Conservation (phyloP, 2,329 filamentous ascomycete species). For the Venturia oleaginea region DNA sequence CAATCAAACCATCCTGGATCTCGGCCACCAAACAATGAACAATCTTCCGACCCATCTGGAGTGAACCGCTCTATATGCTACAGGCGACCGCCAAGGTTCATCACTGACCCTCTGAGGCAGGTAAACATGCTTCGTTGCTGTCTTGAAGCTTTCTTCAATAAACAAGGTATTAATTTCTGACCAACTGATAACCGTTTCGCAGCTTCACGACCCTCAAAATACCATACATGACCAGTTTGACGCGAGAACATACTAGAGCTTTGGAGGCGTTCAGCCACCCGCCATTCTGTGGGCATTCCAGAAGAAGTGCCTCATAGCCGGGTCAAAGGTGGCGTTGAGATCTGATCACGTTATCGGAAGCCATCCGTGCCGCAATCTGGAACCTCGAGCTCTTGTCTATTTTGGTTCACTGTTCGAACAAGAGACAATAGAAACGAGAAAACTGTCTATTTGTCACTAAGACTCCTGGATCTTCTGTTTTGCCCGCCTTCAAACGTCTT, state of each 20-base stretch:
- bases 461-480: not conserved
- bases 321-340: not conserved
- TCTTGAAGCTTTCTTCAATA: not conserved
- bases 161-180: not conserved
- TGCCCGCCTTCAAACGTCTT: not conserved
- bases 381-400: not conserved
- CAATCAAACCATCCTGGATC: conserved; percentile 1
- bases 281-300: not conserved
- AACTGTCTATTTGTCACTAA: not conserved
- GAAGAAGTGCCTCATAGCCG: not conserved
- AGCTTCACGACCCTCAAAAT: not conserved
- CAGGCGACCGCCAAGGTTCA: not conserved
- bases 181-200: not conserved
- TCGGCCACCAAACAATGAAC: conserved; percentile 3
- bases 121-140: conserved; percentile 1
- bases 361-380: not conserved
- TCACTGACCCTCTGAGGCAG: not conserved
- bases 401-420: not conserved
- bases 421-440: not conserved
- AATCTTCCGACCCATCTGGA: not conserved
- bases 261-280: not conserved
- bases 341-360: not conserved
- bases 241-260: not conserved
- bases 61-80: not conserved
- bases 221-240: conserved; percentile 5